phyloP scores from a whole-genome alignment of 208 protist species.

The Trypanosoma boissoni region DNA sequence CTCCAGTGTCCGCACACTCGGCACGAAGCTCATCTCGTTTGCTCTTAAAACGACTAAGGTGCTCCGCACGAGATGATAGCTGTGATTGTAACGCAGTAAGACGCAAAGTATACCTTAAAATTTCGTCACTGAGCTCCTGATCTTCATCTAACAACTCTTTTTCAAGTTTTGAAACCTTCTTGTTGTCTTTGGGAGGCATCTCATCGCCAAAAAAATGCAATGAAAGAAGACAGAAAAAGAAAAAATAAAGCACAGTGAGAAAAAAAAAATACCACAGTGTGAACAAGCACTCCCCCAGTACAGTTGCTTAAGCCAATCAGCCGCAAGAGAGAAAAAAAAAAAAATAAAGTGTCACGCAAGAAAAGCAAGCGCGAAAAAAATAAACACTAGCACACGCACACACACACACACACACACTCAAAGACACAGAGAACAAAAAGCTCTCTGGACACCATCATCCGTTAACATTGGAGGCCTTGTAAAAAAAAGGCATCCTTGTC shows the following conservation, averaged over 20 bases:
- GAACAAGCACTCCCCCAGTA: no score
- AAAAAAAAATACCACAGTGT: no score
- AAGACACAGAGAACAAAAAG: conserved; percentile 11
- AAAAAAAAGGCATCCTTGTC: conserved; percentile 2
- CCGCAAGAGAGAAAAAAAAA: conserved; percentile 9
- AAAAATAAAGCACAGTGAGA: conserved; percentile 14
- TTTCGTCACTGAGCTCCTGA: conserved; percentile 63
- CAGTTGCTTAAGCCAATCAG: conserved; percentile 11
- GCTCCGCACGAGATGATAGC: conserved; percentile 53
- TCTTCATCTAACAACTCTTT: conserved; percentile 57
- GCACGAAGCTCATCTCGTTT: conserved; percentile 38
- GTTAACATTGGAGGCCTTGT: conserved; percentile 1
- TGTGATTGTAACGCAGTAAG: conserved; percentile 60
- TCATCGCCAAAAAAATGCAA: not conserved
- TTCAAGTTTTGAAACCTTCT: conserved; percentile 20
- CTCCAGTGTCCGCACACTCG: conserved; percentile 26
- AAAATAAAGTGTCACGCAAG: conserved; percentile 6
- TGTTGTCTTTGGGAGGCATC: conserved; percentile 31
- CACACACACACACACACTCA: conserved; percentile 1
- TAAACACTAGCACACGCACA: not conserved
- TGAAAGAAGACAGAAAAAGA: conserved; percentile 1
- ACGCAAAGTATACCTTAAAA: conserved; percentile 39
- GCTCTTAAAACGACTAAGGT: conserved; percentile 31
- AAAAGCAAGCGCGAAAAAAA: conserved; percentile 1
- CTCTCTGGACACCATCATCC: no score